A percentile compares a stretch with the other conserved stretches of the same genome.
phyloP scores from a whole-genome alignment of 176 grass and related monocot species.

The Avena insularis region DNA sequence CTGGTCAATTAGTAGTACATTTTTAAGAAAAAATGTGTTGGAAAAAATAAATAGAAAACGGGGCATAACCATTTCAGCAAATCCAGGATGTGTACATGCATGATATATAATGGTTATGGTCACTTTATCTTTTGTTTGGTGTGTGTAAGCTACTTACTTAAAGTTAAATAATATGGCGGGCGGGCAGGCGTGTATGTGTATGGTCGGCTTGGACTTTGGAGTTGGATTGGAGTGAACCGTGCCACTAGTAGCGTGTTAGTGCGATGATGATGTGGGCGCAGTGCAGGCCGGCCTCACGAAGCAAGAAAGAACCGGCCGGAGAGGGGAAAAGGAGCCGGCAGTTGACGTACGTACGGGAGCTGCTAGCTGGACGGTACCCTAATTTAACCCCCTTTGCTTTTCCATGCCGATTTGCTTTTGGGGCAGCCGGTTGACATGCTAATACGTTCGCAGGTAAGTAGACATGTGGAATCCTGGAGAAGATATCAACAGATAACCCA shows the following conservation, averaged over 20 bases:
- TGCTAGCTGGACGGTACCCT: conserved; percentile 4
- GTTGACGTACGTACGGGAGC: conserved; percentile 55
- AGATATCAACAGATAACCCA: background rate
- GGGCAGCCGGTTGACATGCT: conserved; percentile 9
- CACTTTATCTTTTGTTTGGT: conserved; percentile 56
- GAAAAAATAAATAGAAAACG: background rate
- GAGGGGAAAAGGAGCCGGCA: conserved; percentile 33
- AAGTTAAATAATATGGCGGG: conserved; percentile 1
- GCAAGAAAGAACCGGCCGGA: conserved; percentile 32
- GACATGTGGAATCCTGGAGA: background rate
- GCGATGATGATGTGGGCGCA: conserved; percentile 46
- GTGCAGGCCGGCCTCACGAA: conserved; percentile 27
- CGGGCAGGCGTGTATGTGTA: background rate
- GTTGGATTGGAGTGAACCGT: conserved; percentile 44
- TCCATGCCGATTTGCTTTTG: conserved; percentile 25
- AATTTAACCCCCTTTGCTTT: conserved; percentile 25
- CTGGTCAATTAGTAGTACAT: conserved; percentile 15
- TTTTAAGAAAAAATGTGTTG: background rate
- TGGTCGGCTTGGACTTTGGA: conserved; percentile 34
- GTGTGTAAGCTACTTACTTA: conserved; percentile 49
- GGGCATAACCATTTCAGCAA: background rate
- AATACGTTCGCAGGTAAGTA: background rate
- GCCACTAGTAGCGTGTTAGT: conserved; percentile 12
- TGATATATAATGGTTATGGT: background rate
- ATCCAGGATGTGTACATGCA: conserved; percentile 19